Evolutionary conservation across 306 rosid species (phyloP).

Genomic region (Gleditsia sinensis): DNA sequence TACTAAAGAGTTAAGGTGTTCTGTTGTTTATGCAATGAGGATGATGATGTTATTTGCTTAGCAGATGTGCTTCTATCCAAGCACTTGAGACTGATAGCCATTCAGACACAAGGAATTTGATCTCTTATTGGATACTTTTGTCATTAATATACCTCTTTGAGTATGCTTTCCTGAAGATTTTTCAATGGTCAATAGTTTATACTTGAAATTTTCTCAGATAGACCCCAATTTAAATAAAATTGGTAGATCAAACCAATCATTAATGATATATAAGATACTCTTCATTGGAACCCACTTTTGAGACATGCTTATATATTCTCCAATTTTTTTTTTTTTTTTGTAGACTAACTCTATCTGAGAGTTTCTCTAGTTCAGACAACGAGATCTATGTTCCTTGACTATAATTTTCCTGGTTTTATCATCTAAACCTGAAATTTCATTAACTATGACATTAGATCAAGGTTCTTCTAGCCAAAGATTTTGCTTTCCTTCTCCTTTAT

Average conservation of each 20-base stretch:
- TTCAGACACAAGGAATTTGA: conserved; percentile 47
- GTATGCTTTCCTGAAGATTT: conserved; percentile 39
- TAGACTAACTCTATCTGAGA: no score
- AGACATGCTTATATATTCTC: no score
- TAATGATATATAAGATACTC: no score
- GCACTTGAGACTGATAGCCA: conserved; percentile 54
- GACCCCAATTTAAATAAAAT: no score
- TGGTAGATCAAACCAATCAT: no score
- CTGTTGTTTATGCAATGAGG: conserved; percentile 16
- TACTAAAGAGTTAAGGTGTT: background rate
- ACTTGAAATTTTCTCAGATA: no score
- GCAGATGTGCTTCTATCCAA: conserved; percentile 58
- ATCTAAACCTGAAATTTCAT: background rate
- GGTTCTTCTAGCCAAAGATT: no score
- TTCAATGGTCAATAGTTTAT: conserved; percentile 48
- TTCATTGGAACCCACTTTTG: no score
- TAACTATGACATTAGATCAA: background rate
- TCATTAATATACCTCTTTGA: conserved; percentile 55
- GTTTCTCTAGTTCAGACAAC: no score
- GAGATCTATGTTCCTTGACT: no score
- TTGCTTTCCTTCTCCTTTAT: no score
- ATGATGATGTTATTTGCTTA: conserved; percentile 5
- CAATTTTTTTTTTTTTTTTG: no score
- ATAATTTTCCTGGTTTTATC: background rate
- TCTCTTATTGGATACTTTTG: conserved; percentile 64